Percentiles rank a stretch among this genome's conserved stretches.
These are phyloP conservation scores for Hymenoscyphus infarciens DNA, from an alignment of 2,329 filamentous ascomycete species.

Conservation along the genomic window DNA sequence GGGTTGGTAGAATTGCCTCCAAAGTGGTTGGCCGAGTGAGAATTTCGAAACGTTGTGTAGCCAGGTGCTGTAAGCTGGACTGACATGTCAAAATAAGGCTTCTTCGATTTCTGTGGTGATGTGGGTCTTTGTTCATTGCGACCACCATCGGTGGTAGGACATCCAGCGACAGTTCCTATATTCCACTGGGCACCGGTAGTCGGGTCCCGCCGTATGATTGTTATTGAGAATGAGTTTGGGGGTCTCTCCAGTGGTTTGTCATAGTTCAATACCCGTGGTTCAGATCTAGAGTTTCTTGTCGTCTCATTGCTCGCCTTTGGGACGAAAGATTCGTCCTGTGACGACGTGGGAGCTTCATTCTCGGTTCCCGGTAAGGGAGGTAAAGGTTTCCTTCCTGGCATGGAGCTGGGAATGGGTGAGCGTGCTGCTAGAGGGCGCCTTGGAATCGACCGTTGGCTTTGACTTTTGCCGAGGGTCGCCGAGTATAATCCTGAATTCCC, in stretches of 20 bases:
- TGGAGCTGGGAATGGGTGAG: constrained; percentile 11
- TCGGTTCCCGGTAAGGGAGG: constrained; percentile 15
- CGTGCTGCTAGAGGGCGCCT: constrained; percentile 24
- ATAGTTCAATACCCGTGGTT: not conserved
- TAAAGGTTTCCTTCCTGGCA: constrained; percentile 20
- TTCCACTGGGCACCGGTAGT: constrained; percentile 71
- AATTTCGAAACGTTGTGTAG: constrained; percentile 32
- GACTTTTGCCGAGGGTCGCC: not conserved
- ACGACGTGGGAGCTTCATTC: constrained; percentile 12
- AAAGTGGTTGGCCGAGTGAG: constrained; percentile 6
- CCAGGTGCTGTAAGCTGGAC: constrained; percentile 34
- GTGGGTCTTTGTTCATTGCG: constrained; percentile 28
- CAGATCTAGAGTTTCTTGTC: constrained; percentile 1
- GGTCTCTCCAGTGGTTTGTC: not conserved
- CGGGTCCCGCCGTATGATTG: constrained; percentile 71
- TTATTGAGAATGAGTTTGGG: constrained; percentile 31
- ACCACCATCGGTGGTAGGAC: constrained; percentile 18
- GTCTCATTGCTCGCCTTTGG: constrained; percentile 13
- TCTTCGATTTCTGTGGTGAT: constrained; percentile 35
- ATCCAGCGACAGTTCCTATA: constrained; percentile 57
- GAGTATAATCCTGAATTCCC: not conserved
- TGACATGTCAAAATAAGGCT: constrained; percentile 36
- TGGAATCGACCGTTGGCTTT: constrained; percentile 1
- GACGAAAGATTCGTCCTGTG: constrained; percentile 1
- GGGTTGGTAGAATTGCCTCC: not conserved